Evolutionary conservation across 75 land plant genomes (phyloP).

Genomic region (Pinus tabuliformis): DNA sequence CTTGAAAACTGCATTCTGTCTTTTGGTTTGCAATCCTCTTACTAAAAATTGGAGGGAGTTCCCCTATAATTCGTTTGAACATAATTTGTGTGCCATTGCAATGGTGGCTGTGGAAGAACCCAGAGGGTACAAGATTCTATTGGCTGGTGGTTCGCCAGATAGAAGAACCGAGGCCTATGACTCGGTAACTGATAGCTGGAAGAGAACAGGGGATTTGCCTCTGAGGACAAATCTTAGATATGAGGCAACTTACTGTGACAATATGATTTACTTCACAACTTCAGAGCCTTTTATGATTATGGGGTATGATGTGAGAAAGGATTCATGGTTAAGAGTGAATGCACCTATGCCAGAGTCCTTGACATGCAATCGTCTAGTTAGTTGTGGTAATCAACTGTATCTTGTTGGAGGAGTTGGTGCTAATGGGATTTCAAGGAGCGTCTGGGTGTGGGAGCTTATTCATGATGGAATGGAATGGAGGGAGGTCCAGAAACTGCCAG

Average conservation of each 20-base stretch:
- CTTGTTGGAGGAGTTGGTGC: slow-evolving; percentile 54
- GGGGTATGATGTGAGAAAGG: slow-evolving; percentile 26
- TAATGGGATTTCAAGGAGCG: slow-evolving; percentile 56
- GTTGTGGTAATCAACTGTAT: slow-evolving; percentile 30
- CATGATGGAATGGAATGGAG: slow-evolving; percentile 24
- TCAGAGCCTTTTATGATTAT: slow-evolving; percentile 30
- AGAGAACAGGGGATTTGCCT: slow-evolving; percentile 8
- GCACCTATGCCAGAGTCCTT: slow-evolving; percentile 25
- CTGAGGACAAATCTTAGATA: not conserved
- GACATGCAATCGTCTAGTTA: slow-evolving; percentile 31
- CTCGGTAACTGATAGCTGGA: slow-evolving; percentile 12
- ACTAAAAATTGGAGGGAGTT: slow-evolving; percentile 16
- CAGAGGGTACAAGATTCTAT: slow-evolving; percentile 16
- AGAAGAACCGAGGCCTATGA: slow-evolving; percentile 21
- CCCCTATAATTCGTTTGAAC: not conserved
- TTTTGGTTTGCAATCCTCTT: slow-evolving; percentile 17
- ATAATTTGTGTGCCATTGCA: slow-evolving; percentile 11
- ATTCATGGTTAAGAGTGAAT: slow-evolving; percentile 20
- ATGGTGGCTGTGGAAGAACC: slow-evolving; percentile 6
- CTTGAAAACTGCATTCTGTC: slow-evolving; percentile 5
- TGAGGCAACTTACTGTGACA: slow-evolving; percentile 1
- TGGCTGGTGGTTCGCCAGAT: slow-evolving; percentile 10
- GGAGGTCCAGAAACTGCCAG: slow-evolving; percentile 43
- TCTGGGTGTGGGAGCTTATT: slow-evolving; percentile 50
- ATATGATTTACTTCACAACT: slow-evolving; percentile 30